Base-by-base conservation (phyloP, 2,329 filamentous ascomycete genomes). In the Cladosporium sphaerospermum region DNA sequence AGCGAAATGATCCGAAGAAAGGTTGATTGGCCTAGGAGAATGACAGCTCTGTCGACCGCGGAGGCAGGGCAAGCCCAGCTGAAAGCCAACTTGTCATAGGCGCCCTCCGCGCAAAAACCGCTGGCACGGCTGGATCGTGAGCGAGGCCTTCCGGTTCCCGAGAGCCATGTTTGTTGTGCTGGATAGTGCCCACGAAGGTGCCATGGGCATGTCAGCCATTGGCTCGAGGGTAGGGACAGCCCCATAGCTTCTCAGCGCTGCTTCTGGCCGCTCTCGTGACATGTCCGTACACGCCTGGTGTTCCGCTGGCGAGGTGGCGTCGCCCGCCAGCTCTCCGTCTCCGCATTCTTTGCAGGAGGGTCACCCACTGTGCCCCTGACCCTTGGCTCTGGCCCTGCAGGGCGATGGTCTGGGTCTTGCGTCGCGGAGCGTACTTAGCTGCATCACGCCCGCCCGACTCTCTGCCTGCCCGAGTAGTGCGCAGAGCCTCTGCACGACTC, bases 301-400 rank as follows among this genome's bases (percentile, higher is more conserved):
- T 33, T 42, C 47, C 47, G 36, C 47, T 50, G 37, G 47, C 47
- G 47, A 50, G 47, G 47, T 43, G 47, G 47, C 47, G 47, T 50
- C 47, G 34, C 18, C 47, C 42, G 39, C 47, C 34, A 43, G 47
- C 47, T 53, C 23, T 43, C 43, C 39, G 36, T 46, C 50, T 53
- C 50, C 50, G 50, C 50, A 53, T 53, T 53, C 50, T 53, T 53
- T 41, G 50, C 34, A 53, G 42, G 37, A 42, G 36, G 40, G 14
- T 33, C 37, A 19, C 9, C 45, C 28, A 42, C 47, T 42, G 19
- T 45, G 50, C 50, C 50, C 50, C 50, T 53, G 50, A 53, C 44
- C 50, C 50, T 46, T 53, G 50, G 31, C 36, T 36, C 50, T 41
- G 43, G 32, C 44, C 42, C 50, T 53, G 50, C 50, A 52, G 48